A percentile compares a stretch with the other conserved stretches of the same genome.
Conservation (phyloP, 2,329 filamentous ascomycete genomes). For the Colletotrichum sp. region DNA sequence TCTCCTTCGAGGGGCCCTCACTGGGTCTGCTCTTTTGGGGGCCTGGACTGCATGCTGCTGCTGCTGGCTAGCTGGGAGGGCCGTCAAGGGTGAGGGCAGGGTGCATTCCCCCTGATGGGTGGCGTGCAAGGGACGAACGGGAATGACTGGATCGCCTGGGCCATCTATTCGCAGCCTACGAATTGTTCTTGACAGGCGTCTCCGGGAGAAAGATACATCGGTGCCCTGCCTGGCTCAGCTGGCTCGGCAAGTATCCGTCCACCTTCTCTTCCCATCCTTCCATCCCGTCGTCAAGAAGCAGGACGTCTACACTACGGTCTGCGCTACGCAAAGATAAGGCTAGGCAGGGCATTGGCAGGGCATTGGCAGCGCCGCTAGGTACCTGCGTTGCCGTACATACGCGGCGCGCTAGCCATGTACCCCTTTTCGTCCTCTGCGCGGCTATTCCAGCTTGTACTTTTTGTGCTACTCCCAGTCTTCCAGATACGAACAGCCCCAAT, state of each 20-base stretch:
- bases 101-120: constrained; percentile 4
- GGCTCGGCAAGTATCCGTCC: constrained; percentile 7
- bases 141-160: constrained; percentile 15
- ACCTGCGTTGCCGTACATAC: constrained; percentile 13
- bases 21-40: constrained; percentile 1
- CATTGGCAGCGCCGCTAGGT: background rate
- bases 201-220: background rate
- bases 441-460: background rate
- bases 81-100: background rate
- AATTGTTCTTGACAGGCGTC: background rate
- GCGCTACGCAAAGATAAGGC: background rate
- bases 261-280: background rate
- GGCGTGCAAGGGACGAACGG: constrained; percentile 18
- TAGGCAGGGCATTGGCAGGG: background rate
- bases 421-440: constrained; percentile 15
- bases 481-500: background rate
- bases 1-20: background rate
- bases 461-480: background rate
- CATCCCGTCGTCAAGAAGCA: background rate
- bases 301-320: background rate
- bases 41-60: background rate
- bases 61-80: background rate
- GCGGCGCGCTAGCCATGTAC: constrained; percentile 1
- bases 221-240: background rate
- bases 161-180: background rate